Percentiles rank a stretch among this genome's conserved stretches.
These are phyloP conservation scores for Euclidium syriacum DNA, from an alignment of 345 rosid species.

Conservation along the genomic window DNA sequence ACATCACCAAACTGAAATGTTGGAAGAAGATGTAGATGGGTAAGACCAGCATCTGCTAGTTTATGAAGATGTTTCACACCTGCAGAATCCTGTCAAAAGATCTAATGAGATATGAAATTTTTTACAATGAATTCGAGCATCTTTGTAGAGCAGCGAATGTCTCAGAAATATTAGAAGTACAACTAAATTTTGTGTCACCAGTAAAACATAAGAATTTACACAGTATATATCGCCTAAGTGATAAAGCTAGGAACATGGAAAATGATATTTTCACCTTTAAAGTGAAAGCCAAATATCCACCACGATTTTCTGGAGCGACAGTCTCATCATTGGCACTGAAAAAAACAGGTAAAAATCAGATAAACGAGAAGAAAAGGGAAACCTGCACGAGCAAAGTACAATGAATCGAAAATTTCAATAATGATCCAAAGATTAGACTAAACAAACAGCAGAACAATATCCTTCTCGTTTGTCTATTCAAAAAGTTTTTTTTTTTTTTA, in stretches of 20 bases:
- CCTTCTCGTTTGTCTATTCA: background rate
- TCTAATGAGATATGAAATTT: constrained; percentile 13
- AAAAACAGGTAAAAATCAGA: constrained; percentile 20
- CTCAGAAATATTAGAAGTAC: background rate
- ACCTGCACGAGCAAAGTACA: background rate
- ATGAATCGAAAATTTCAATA: background rate
- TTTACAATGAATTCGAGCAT: background rate
- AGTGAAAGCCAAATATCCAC: constrained; percentile 88
- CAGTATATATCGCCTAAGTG: background rate
- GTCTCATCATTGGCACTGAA: constrained; percentile 63
- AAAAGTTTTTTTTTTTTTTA: background rate
- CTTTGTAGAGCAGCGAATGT: background rate
- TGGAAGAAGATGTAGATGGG: constrained; percentile 88
- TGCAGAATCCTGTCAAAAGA: constrained; percentile 63
- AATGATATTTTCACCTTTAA: constrained; percentile 46
- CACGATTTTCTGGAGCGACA: constrained; percentile 52
- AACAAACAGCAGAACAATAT: background rate
- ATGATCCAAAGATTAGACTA: background rate
- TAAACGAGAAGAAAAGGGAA: constrained; percentile 15
- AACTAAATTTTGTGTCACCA: background rate
- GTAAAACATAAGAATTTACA: background rate
- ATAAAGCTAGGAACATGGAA: constrained; percentile 4
- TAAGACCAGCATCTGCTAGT: constrained; percentile 80
- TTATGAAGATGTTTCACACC: constrained; percentile 72
- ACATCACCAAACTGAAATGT: constrained; percentile 84